phyloP scores from a whole-genome alignment of 495 filamentous ascomycete species.

The Penicillium dipodomyicola region DNA sequence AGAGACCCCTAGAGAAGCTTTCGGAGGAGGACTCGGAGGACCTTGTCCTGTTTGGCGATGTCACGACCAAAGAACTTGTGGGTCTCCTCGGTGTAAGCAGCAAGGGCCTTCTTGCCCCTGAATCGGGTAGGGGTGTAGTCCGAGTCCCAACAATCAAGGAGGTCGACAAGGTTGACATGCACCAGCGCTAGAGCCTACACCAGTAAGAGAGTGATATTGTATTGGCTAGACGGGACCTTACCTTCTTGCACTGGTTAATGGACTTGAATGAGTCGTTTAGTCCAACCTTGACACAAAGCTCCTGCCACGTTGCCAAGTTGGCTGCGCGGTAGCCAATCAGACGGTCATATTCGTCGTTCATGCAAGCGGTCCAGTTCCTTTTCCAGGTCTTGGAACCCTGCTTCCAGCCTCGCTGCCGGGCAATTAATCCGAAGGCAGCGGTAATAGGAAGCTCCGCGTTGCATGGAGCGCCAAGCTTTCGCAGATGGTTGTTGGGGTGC shows the following conservation, averaged over 20 bases:
- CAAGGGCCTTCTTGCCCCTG: slow-evolving; percentile 27
- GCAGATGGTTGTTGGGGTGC: not conserved
- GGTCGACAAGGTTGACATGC: slow-evolving; percentile 53
- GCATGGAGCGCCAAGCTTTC: not conserved
- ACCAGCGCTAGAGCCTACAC: slow-evolving; percentile 28
- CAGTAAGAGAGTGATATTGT: not conserved
- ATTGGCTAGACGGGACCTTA: slow-evolving; percentile 9
- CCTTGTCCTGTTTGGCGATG: slow-evolving; percentile 38
- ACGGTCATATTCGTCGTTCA: slow-evolving; percentile 22
- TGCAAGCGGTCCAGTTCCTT: slow-evolving; percentile 22
- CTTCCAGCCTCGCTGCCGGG: slow-evolving; percentile 21
- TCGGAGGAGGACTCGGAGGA: slow-evolving; percentile 43
- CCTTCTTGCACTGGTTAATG: slow-evolving; percentile 43
- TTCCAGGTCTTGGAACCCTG: slow-evolving; percentile 19
- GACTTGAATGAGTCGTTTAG: slow-evolving; percentile 25
- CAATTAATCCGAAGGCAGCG: slow-evolving; percentile 26
- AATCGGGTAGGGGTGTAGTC: slow-evolving; percentile 32
- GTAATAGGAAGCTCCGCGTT: slow-evolving; percentile 10
- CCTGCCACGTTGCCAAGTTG: slow-evolving; percentile 27
- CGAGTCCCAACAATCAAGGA: slow-evolving; percentile 44
- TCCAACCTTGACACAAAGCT: slow-evolving; percentile 34
- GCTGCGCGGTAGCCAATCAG: slow-evolving; percentile 18
- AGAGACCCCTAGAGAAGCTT: not conserved
- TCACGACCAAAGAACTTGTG: slow-evolving; percentile 34
- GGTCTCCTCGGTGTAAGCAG: slow-evolving; percentile 34